Base-by-base conservation (phyloP, 2,329 filamentous ascomycete genomes). In the Claviceps africana region DNA sequence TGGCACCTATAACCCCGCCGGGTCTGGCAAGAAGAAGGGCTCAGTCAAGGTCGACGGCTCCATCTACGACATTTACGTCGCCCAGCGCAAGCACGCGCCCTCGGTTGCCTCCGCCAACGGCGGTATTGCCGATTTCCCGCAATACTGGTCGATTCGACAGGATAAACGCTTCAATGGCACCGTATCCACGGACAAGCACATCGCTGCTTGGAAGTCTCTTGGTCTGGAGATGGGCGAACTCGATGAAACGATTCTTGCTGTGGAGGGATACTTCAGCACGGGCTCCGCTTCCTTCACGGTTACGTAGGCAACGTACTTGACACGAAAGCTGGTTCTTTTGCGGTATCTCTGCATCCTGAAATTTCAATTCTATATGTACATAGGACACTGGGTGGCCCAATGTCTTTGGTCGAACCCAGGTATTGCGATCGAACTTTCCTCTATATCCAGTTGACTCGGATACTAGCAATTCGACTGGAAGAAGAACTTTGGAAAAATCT, bases 181-280 rank as follows among this genome's bases (percentile, higher is more conserved):
- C 69, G 69, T 75, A 48, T 66, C 68, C 25, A 66, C 69, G 51
- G 77, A 76, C 3, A 37, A 4, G 21, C 51, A 52, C 47, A 45
- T 52, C 21, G n/a, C 49, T 35, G 46, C 47, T 21, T 52, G 51
- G 51, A 61, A 62, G 21, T 65, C 66, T 39, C 58, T 62, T n/a
- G 76, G 76, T 3, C 62, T 78, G 61, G 67, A 63, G 28, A 59
- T 79, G 11, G 77, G 76, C 2, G 66, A 56, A 40, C 67, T 70
- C 57, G 66, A 79, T 62, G 79, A 79, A 61, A 70, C 74, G 67
- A 76, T 79, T 55, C 64, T 78, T 21, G 76, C 76, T 15, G 74
- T 73, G 1, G 76, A 79, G 62, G 76, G 74, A 3, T 77, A 77
- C 62, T 64, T 67, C 55, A 76, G 74, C 64, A 70, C 66, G 54